phyloP scores from a whole-genome alignment of 2,329 filamentous ascomycete genomes.

The Aspergillus oerlinghausenensis region DNA sequence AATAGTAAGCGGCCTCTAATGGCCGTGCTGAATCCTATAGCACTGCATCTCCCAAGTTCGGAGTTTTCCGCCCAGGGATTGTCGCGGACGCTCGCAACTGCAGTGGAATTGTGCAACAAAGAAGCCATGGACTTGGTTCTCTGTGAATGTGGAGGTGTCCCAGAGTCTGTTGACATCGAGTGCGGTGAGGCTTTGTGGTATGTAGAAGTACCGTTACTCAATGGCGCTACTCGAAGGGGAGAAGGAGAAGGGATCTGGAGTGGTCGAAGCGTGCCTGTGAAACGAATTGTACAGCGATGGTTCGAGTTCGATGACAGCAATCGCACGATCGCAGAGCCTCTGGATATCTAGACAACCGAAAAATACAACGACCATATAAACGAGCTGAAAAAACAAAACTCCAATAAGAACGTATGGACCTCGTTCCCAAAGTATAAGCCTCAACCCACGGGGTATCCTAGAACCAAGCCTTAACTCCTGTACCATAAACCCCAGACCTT shows the following conservation, averaged over 20 bases:
- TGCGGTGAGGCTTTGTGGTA: conserved; percentile 38
- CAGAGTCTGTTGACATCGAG: conserved; percentile 25
- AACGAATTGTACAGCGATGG: conserved; percentile 60
- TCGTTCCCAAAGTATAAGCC: conserved; percentile 23
- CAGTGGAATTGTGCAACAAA: conserved; percentile 34
- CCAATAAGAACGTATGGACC: conserved; percentile 16
- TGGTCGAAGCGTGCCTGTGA: conserved; percentile 55
- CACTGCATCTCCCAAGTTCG: conserved; percentile 39
- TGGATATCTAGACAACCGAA: neutral
- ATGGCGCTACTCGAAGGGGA: conserved; percentile 47
- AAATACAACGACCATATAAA: conserved; percentile 7
- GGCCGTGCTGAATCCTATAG: conserved; percentile 38
- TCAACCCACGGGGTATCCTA: conserved; percentile 38
- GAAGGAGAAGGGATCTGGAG: conserved; percentile 52
- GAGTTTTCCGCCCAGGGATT: conserved; percentile 48
- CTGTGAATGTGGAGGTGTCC: conserved; percentile 37
- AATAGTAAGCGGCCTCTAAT: conserved; percentile 23
- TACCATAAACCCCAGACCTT: conserved; percentile 17
- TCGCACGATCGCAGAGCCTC: conserved; percentile 1
- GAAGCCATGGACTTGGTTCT: conserved; percentile 31
- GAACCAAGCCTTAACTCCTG: conserved; percentile 34
- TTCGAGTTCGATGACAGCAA: conserved; percentile 51
- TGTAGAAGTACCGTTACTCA: conserved; percentile 59
- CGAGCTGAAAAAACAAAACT: conserved; percentile 8
- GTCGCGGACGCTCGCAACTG: conserved; percentile 40